Conservation (phyloP, 1,139 yeast species). For the Nakaseomyces kungkrabaensis region DNA sequence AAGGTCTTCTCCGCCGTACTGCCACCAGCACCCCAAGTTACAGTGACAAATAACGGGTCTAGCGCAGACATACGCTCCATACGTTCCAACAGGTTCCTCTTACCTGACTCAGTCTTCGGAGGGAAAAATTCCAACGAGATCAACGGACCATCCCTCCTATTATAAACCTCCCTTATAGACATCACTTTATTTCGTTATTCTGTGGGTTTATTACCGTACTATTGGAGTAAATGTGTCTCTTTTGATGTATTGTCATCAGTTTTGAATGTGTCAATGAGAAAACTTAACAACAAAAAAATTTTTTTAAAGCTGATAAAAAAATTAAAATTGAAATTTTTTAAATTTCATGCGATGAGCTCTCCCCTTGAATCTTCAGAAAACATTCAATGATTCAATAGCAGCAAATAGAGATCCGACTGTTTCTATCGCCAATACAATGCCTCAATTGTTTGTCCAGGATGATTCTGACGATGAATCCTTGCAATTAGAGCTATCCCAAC, state of each 20-base stretch:
- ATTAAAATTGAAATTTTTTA: no score
- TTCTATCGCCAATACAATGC: conserved; percentile 13
- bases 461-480: conserved; percentile 30
- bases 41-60: conserved; percentile 81
- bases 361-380: no score
- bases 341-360: no score
- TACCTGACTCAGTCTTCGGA: conserved; percentile 85
- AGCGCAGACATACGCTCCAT: conserved; percentile 73
- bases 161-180: conserved; percentile 48
- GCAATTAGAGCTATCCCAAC: conserved; percentile 24
- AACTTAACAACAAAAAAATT: no score
- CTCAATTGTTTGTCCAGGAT: conserved; percentile 31
- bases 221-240: no score
- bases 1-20: conserved; percentile 81
- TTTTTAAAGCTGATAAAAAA: no score
- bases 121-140: conserved; percentile 94
- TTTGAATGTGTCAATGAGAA: no score
- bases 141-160: conserved; percentile 42
- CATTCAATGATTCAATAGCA: no score
- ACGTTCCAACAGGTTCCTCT: conserved; percentile 74
- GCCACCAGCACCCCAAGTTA: conserved; percentile 99
- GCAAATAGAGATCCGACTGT: no score
- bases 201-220: no score
- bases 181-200: conserved; percentile 10
- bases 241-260: no score